Evolutionary conservation across 805 yeast species (phyloP).

Genomic region (Maudiozyma serrabonitensis): DNA sequence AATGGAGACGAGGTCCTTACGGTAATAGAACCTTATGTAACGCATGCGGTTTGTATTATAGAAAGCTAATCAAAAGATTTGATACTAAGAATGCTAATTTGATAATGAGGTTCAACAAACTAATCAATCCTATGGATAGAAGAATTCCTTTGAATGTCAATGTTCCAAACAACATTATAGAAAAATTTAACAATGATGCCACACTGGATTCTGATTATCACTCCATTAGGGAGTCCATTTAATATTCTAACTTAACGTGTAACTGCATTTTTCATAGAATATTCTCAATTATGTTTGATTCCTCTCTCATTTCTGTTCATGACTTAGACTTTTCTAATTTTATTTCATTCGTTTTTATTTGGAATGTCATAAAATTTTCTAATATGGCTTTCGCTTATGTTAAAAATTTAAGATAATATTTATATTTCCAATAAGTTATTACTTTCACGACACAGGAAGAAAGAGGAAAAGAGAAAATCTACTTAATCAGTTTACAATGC

Average conservation of each 20-base stretch:
- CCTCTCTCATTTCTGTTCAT: neutral
- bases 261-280: neutral
- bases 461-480: too few relatives aligned
- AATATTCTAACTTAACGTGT: neutral
- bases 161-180: constrained; percentile 20
- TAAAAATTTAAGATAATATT: too few relatives aligned
- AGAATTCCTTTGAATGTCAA: constrained; percentile 20
- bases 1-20: constrained; percentile 88
- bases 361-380: too few relatives aligned
- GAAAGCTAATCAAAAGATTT: constrained; percentile 42
- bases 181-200: constrained; percentile 7
- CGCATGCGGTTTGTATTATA: constrained; percentile 80
- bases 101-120: constrained; percentile 23
- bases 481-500: too few relatives aligned
- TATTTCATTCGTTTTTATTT: too few relatives aligned
- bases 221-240: constrained; percentile 1
- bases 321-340: too few relatives aligned
- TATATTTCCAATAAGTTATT: too few relatives aligned
- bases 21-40: constrained; percentile 81
- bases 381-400: too few relatives aligned
- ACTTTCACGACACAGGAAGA: too few relatives aligned
- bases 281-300: neutral
- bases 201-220: constrained; percentile 6
- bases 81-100: constrained; percentile 22
- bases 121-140: constrained; percentile 22